Base-by-base conservation (phyloP, 345 rosid genomes). In the Lepidium sativum region DNA sequence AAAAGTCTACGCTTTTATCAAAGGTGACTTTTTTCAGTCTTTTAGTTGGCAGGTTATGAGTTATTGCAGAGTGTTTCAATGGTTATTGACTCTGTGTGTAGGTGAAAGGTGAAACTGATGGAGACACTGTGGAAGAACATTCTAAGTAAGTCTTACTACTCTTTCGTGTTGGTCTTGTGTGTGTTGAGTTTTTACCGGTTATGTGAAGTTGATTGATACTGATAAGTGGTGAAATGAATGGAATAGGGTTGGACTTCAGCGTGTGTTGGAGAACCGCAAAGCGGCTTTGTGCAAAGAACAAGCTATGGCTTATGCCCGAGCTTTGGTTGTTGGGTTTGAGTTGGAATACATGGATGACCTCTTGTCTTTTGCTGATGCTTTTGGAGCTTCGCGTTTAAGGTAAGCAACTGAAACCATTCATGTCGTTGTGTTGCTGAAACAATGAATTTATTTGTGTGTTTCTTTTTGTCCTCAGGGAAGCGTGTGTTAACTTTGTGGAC, bases 241-340 rank as follows among this genome's bases (percentile, higher is more conserved):
- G 5, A 50, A 65, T 79, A 94, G 99, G 86, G 80, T 84, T 73
- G 92, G 71, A 67, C 96, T 94, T 71, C 99, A 86, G 33, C 91
- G 89, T 58, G 89, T 84, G 56, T 61, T 94, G 67, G 97, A 86
- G 73, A 79, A 83, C 65, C 81, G 99, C 65, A 90, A 78, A 66
- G 85, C 80, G 10, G 92, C 89, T 45, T 86, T 94, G 51, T 83
- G 78, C 79, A 90, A 86, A 75, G 99, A 94, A 80, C 99, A 94
- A 78, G 99, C 96, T 47, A 94, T 94, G 99, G 97, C 97, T 35
- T 94, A 90, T 68, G 97, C 97, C 13, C 83, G 96, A 59, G 95
- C 97, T 61, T 59, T 94, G 67, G 96, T 94, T 68, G 89, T 86
- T 52, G 97, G 99, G 53, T 94, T 83, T 71, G 96, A 90, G 56